These are phyloP conservation scores for Epichloe festucae DNA, from an alignment of 2,329 filamentous ascomycete species.

Conservation along the genomic window DNA sequence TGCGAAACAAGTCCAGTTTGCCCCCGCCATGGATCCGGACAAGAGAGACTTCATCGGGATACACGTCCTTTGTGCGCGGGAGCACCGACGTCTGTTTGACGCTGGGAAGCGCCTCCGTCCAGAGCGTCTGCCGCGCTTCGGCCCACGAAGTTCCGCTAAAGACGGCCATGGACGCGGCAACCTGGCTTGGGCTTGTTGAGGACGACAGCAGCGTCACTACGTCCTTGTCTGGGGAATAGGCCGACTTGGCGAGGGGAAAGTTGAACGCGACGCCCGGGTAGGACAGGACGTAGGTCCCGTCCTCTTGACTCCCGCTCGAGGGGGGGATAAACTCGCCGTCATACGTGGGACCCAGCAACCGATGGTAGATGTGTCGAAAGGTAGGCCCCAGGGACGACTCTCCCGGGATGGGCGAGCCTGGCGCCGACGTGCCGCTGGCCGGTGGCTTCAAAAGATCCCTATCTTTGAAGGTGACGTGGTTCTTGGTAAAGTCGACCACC, in stretches of 20 bases:
- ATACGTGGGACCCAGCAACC: slow-evolving; percentile 86
- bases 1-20: slow-evolving; percentile 62
- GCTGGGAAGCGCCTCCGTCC: slow-evolving; percentile 60
- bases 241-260: slow-evolving; percentile 62
- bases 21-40: slow-evolving; percentile 69
- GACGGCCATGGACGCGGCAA: slow-evolving; percentile 77
- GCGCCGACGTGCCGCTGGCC: slow-evolving; percentile 22
- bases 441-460: slow-evolving; percentile 68
- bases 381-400: slow-evolving; percentile 46
- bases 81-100: slow-evolving; percentile 58
- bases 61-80: slow-evolving; percentile 59
- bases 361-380: slow-evolving; percentile 84
- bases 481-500: slow-evolving; percentile 79
- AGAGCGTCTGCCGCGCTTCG: slow-evolving; percentile 63
- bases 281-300: slow-evolving; percentile 76
- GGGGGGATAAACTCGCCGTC: slow-evolving; percentile 82
- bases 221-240: slow-evolving; percentile 65
- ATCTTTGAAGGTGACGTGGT: slow-evolving; percentile 65
- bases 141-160: slow-evolving; percentile 88
- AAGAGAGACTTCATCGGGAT: slow-evolving; percentile 80
- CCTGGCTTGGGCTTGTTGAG: slow-evolving; percentile 57
- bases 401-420: slow-evolving; percentile 18
- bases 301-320: slow-evolving; percentile 30
- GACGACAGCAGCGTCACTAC: slow-evolving; percentile 79
- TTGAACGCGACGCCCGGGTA: slow-evolving; percentile 92